phyloP scores from a whole-genome alignment of 306 rosid species.

The Rosa chinensis region DNA sequence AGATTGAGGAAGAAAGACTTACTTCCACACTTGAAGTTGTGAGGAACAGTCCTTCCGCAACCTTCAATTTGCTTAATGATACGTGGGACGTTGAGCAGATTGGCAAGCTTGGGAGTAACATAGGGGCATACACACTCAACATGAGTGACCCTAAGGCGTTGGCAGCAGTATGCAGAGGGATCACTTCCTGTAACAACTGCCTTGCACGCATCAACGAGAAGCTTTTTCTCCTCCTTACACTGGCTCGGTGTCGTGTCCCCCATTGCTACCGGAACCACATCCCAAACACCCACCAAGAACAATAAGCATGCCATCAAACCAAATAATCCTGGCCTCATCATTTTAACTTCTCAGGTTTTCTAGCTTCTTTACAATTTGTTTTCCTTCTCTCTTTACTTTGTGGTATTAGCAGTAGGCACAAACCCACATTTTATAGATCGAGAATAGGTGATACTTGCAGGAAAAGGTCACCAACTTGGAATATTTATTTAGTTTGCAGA shows the following conservation, averaged over 20 bases:
- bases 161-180: slow-evolving; percentile 13
- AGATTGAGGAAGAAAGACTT: background rate
- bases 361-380: too few relatives aligned
- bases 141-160: slow-evolving; percentile 1
- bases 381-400: too few relatives aligned
- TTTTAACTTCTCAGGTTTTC: too few relatives aligned
- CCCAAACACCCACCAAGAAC: background rate
- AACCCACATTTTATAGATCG: too few relatives aligned
- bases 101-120: slow-evolving; percentile 24
- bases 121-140: slow-evolving; percentile 24
- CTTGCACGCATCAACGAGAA: background rate
- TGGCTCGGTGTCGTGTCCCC: slow-evolving; percentile 3
- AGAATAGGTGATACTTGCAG: too few relatives aligned
- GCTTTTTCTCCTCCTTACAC: background rate
- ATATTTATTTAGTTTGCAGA: too few relatives aligned
- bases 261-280: background rate
- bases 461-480: too few relatives aligned
- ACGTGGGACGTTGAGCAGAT: background rate
- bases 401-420: too few relatives aligned
- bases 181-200: background rate
- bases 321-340: too few relatives aligned
- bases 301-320: too few relatives aligned
- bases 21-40: slow-evolving; percentile 31
- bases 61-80: slow-evolving; percentile 9
- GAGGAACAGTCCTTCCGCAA: slow-evolving; percentile 27